Evolutionary conservation across 1,139 yeast genomes (phyloP).

Genomic region (Spathaspora sp.): DNA sequence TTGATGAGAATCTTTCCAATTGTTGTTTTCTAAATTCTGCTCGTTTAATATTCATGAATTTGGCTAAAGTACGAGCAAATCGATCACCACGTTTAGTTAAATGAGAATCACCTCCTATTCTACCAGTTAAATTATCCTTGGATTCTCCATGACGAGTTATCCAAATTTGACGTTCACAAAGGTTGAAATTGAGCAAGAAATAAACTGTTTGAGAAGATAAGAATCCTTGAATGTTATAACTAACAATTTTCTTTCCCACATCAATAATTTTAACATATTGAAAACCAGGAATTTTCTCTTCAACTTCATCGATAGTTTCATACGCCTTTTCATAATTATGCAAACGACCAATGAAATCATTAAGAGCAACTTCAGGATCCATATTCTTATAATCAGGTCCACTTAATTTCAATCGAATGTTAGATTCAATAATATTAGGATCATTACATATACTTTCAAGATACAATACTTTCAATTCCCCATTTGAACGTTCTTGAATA

Average conservation of each 20-base stretch:
- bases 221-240: constrained; percentile 89
- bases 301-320: constrained; percentile 82
- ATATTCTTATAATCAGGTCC: constrained; percentile 92
- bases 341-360: constrained; percentile 80
- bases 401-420: constrained; percentile 77
- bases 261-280: constrained; percentile 95
- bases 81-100: constrained; percentile 76
- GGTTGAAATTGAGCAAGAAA: constrained; percentile 84
- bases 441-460: constrained; percentile 88
- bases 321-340: constrained; percentile 86
- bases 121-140: constrained; percentile 76
- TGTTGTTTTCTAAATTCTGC: constrained; percentile 67
- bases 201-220: constrained; percentile 92
- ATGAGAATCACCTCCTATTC: constrained; percentile 87
- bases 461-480: constrained; percentile 77
- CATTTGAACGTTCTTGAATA: constrained; percentile 68
- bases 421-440: constrained; percentile 71
- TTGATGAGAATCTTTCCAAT: constrained; percentile 49
- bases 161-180: constrained; percentile 92
- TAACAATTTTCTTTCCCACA: constrained; percentile 90
- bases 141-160: constrained; percentile 94
- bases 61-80: constrained; percentile 69
- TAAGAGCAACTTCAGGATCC: constrained; percentile 78
- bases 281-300: constrained; percentile 57
- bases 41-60: constrained; percentile 74